A percentile compares a stretch with the other conserved stretches of the same genome.
These are phyloP conservation scores for Cryoendolithus antarcticus DNA, from an alignment of 2,329 filamentous ascomycete genomes.

Conservation along the genomic window DNA sequence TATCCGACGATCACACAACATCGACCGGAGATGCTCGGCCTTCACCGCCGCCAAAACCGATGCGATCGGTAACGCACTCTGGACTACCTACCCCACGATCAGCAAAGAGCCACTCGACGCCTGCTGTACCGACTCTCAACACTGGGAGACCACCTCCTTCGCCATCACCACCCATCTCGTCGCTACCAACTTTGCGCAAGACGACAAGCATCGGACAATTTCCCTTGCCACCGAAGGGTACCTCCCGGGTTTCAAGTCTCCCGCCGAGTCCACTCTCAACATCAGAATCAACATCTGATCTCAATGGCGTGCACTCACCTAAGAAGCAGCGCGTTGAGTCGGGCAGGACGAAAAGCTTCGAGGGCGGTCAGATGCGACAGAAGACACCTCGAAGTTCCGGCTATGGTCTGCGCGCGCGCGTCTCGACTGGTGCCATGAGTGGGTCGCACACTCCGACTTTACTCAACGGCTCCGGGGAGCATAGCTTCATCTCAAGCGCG, in stretches of 20 bases:
- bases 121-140: conserved; percentile 40
- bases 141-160: conserved; percentile 15
- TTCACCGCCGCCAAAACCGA: conserved; percentile 32
- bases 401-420: conserved; percentile 37
- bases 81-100: conserved; percentile 38
- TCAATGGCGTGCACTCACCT: conserved; percentile 22
- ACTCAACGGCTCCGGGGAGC: conserved; percentile 66
- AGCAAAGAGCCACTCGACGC: conserved; percentile 35
- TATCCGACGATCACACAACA: conserved; percentile 12
- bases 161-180: conserved; percentile 5
- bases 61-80: conserved; percentile 32
- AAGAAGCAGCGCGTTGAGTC: conserved; percentile 19
- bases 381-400: conserved; percentile 19
- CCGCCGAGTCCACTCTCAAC: conserved; percentile 43
- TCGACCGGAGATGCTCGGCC: conserved; percentile 13
- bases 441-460: conserved; percentile 49
- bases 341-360: conserved; percentile 20
- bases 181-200: conserved; percentile 48
- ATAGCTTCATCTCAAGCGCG: conserved; percentile 54
- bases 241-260: conserved; percentile 45
- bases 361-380: conserved; percentile 16
- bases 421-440: conserved; percentile 19
- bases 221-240: conserved; percentile 70
- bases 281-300: conserved; percentile 30
- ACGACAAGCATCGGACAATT: conserved; percentile 90